Percentiles rank a stretch among this genome's conserved stretches.
Evolutionary conservation across 2,329 filamentous ascomycete species (phyloP).

Genomic region (Trichophyton schoenleinii): DNA sequence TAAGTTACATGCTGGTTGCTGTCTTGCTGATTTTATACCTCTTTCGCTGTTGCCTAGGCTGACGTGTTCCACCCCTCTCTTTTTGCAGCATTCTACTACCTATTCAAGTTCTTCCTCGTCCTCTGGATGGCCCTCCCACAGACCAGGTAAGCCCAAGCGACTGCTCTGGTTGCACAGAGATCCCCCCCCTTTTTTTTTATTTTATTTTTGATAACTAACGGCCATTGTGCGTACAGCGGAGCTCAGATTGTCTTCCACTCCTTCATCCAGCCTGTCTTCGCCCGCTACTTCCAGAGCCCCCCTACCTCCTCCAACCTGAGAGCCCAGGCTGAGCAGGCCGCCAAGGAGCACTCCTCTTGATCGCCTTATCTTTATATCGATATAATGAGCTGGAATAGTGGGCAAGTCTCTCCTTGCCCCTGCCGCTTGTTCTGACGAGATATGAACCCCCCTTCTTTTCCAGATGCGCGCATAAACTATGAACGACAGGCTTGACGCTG

Average conservation of each 20-base stretch:
- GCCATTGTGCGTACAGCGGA: constrained; percentile 46
- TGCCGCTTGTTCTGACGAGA: background rate
- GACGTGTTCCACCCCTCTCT: background rate
- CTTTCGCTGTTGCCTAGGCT: background rate
- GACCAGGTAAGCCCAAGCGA: constrained; percentile 58
- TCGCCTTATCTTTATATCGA: background rate
- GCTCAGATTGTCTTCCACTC: constrained; percentile 95
- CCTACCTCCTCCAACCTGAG: constrained; percentile 79
- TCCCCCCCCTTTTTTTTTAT: background rate
- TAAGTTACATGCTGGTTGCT: constrained; percentile 24
- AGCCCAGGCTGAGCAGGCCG: constrained; percentile 64
- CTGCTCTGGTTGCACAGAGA: constrained; percentile 1
- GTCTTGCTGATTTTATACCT: background rate
- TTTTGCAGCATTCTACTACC: constrained; percentile 75
- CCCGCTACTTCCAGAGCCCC: constrained; percentile 72
- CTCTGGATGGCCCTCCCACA: constrained; percentile 95
- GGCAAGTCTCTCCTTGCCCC: background rate
- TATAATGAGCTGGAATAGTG: background rate
- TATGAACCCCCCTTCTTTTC: background rate
- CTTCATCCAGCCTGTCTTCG: constrained; percentile 79
- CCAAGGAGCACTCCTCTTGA: constrained; percentile 51
- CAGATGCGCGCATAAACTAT: background rate
- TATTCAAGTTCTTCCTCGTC: constrained; percentile 96
- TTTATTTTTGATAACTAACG: constrained; percentile 7
- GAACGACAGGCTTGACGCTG: background rate